Evolutionary conservation across 1,284 basidiomycete genomes (phyloP).

Genomic region (Porodaedalea pini): DNA sequence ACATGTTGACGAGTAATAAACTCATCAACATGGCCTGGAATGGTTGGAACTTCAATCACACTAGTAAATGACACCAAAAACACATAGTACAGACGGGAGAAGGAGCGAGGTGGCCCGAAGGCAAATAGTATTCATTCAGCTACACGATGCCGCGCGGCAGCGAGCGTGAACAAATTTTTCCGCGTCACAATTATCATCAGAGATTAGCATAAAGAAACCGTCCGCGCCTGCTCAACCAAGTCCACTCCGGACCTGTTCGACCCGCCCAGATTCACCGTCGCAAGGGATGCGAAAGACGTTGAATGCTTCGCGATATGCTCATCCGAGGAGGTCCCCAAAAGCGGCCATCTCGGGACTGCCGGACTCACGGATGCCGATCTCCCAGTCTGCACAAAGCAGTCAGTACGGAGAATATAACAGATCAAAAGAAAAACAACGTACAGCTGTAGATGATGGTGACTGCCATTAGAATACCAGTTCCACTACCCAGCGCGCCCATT

Average conservation of each 20-base stretch:
- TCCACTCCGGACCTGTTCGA: not conserved
- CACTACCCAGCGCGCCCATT: slow-evolving; percentile 93
- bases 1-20: too few species aligned
- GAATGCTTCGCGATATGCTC: not conserved
- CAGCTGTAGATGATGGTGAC: slow-evolving; percentile 97
- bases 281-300: not conserved
- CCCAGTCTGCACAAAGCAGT: slow-evolving; percentile 57
- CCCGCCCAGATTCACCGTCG: too few species aligned
- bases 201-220: not conserved
- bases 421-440: slow-evolving; percentile 37
- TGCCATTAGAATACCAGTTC: slow-evolving; percentile 97
- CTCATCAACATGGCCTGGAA: too few species aligned
- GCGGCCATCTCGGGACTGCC: slow-evolving; percentile 72
- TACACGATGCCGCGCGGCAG: not conserved
- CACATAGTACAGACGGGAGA: too few species aligned
- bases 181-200: not conserved
- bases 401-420: slow-evolving; percentile 6
- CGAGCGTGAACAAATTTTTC: not conserved
- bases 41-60: too few species aligned
- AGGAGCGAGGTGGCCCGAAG: not conserved
- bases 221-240: not conserved
- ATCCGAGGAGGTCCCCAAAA: slow-evolving; percentile 57
- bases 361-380: slow-evolving; percentile 75
- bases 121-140: not conserved
- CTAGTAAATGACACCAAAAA: too few species aligned